Evolutionary conservation across 2,329 filamentous ascomycete genomes (phyloP), one percentile per base, ranked within the genome.

Genomic region (Aspergillus pseudoterreus): DNA sequence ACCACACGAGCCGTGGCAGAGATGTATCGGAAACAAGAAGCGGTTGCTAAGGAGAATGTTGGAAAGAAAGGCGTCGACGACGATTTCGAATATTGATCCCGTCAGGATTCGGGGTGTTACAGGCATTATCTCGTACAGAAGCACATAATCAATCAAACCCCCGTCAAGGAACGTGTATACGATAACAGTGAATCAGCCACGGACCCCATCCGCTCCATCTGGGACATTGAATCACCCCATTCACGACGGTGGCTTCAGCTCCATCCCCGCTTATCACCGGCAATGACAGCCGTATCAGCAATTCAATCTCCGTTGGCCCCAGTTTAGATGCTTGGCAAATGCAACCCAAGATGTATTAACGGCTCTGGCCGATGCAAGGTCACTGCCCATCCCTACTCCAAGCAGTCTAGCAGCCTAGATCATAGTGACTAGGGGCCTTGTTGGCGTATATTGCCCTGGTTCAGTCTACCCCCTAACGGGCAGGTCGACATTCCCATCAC

Each of bases 1-100:
- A 87, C 81, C 32, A 90, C 85, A 56, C 79, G 85, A 46, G 89
- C 94, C 73, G 88, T 99, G 45, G 92, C 91, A 0, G 94, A 97
- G 71, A 96, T 99, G 92, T 99, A 97, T 75, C 81, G 86, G 59
- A 92, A 89, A 74, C 94, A 99, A 76, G 92, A 97, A 77, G 89
- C 87, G 61, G 90, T 96, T 46, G 76, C 83, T 11, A 95, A 94
- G 78, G 90, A 78, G 55, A 91, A 89, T 75, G 85, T 87, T 0
- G 86, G 89, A 51, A 95, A 95, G 76, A 88, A 87, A 0, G 89
- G 90, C 4, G 92, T 92, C 50, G 94, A 99, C 77, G 92, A 97
- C 74, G 92, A 97, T 71, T 99, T 96, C 74, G 94, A 99, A 78
- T 99, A 99, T 74, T 99, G 45, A 63, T 10, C 32, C 12, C 6